A percentile compares a stretch with the other conserved stretches of the same genome.
phyloP scores from a whole-genome alignment of 140 eudicot genomes.

The Senecio squalidus region DNA sequence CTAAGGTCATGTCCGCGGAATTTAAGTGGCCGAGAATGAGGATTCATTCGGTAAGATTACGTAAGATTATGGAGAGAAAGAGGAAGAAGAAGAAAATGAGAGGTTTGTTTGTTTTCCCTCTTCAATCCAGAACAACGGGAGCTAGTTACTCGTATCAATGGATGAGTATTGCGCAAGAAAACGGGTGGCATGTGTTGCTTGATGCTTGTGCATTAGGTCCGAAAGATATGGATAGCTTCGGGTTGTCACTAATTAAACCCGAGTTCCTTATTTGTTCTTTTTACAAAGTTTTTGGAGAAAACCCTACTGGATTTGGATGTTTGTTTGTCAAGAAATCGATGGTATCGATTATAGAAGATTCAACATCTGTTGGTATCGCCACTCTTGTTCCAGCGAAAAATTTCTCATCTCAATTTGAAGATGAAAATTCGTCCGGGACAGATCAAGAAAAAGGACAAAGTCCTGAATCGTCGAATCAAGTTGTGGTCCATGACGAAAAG shows the following conservation, averaged over 20 bases:
- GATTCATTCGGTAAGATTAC: slow-evolving; percentile 48
- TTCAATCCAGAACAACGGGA: slow-evolving; percentile 78
- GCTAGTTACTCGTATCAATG: slow-evolving; percentile 87
- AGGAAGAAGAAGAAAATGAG: slow-evolving; percentile 39
- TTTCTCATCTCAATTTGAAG: slow-evolving; percentile 18
- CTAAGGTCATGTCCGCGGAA: slow-evolving; percentile 66
- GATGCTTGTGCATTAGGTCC: slow-evolving; percentile 97
- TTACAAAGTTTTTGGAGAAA: slow-evolving; percentile 87
- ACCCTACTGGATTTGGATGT: slow-evolving; percentile 94
- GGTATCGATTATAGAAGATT: slow-evolving; percentile 49
- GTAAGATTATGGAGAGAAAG: slow-evolving; percentile 55
- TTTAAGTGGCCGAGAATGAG: slow-evolving; percentile 84
- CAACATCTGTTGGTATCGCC: slow-evolving; percentile 53
- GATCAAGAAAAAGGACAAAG: slow-evolving; percentile 5
- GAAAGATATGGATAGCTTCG: slow-evolving; percentile 93
- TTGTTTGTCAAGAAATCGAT: slow-evolving; percentile 77
- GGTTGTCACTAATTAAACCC: slow-evolving; percentile 71
- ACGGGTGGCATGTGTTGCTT: slow-evolving; percentile 95
- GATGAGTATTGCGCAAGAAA: slow-evolving; percentile 84
- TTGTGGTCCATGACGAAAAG: slow-evolving; percentile 19
- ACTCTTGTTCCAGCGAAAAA: slow-evolving; percentile 44
- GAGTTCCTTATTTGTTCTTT: slow-evolving; percentile 88
- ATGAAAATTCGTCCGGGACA: slow-evolving; percentile 42
- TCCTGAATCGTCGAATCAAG: slow-evolving; percentile 9
- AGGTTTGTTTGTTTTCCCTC: slow-evolving; percentile 88